A percentile compares a stretch with the other conserved stretches of the same genome.
Evolutionary conservation across 257 asterid genomes (phyloP).

Genomic region (Salvia rosmarinus): DNA sequence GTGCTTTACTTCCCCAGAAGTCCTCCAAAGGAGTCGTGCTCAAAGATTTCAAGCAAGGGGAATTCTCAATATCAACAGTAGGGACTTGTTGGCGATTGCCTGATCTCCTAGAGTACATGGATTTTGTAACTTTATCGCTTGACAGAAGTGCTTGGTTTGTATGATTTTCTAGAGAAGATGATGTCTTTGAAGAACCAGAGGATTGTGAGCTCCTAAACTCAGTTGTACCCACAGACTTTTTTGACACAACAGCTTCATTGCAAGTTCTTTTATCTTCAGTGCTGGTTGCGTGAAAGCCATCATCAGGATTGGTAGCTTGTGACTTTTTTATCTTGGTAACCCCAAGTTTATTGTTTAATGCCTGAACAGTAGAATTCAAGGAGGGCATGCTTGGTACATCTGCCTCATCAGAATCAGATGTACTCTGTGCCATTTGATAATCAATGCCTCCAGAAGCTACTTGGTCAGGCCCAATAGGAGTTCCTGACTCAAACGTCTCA

Average conservation of each 20-base stretch:
- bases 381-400: conserved; percentile 19
- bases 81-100: conserved; percentile 38
- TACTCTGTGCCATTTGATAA: conserved; percentile 29
- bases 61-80: conserved; percentile 35
- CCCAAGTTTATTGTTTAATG: conserved; percentile 21
- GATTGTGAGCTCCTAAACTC: conserved; percentile 30
- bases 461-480: conserved; percentile 28
- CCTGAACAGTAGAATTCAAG: conserved; percentile 28
- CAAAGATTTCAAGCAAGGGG: conserved; percentile 39
- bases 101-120: conserved; percentile 35
- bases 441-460: conserved; percentile 21
- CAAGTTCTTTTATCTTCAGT: conserved; percentile 26
- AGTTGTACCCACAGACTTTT: conserved; percentile 24
- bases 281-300: conserved; percentile 22
- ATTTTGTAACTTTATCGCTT: conserved; percentile 30
- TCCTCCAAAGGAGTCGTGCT: conserved; percentile 33
- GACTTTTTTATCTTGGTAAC: conserved; percentile 5
- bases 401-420: conserved; percentile 39
- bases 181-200: conserved; percentile 26
- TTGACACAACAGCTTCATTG: neutral
- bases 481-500: conserved; percentile 34
- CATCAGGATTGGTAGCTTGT: conserved; percentile 28
- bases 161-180: conserved; percentile 23
- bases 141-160: conserved; percentile 32
- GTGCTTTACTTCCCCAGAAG: conserved; percentile 38